phyloP scores from a whole-genome alignment of 2,329 filamentous ascomycete species.

The Colletotrichum endophyticum region DNA sequence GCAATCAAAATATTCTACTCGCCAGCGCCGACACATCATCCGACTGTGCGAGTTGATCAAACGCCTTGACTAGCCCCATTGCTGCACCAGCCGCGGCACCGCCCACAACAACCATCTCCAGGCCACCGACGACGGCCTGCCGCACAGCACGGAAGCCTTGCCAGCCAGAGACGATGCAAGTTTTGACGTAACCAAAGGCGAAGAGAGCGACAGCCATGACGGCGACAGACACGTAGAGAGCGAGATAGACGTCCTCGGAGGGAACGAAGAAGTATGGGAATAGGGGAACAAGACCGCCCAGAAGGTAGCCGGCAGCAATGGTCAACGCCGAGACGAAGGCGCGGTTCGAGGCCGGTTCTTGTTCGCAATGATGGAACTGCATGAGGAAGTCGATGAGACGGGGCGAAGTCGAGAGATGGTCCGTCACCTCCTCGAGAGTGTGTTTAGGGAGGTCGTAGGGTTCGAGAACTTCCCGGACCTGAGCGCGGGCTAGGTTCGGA shows the following conservation, averaged over 20 bases:
- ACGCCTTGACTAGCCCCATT: conserved; percentile 39
- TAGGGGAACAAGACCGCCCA: conserved; percentile 74
- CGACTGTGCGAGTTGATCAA: conserved; percentile 18
- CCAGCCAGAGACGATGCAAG: conserved; percentile 44
- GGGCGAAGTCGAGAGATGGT: conserved; percentile 30
- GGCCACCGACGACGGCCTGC: conserved; percentile 31
- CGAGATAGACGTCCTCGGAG: conserved; percentile 40
- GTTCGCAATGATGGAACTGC: conserved; percentile 59
- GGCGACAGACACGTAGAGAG: conserved; percentile 62
- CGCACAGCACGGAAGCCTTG: conserved; percentile 16
- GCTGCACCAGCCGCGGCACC: conserved; percentile 39
- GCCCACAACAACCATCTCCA: conserved; percentile 46
- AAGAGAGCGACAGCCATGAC: conserved; percentile 67
- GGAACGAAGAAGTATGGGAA: conserved; percentile 70
- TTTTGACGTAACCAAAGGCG: conserved; percentile 70
- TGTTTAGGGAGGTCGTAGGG: conserved; percentile 51
- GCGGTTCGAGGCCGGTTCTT: conserved; percentile 46
- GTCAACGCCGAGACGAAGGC: conserved; percentile 65
- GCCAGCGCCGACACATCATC: conserved; percentile 8
- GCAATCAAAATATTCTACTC: not conserved
- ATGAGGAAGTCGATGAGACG: conserved; percentile 64
- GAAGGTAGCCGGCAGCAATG: conserved; percentile 71
- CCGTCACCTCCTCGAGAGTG: conserved; percentile 18
- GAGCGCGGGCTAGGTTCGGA: conserved; percentile 42
- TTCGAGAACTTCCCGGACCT: conserved; percentile 55